These are phyloP conservation scores for Apiotrichum laibachii DNA, from an alignment of 1,284 basidiomycete genomes.

Conservation along the genomic window DNA sequence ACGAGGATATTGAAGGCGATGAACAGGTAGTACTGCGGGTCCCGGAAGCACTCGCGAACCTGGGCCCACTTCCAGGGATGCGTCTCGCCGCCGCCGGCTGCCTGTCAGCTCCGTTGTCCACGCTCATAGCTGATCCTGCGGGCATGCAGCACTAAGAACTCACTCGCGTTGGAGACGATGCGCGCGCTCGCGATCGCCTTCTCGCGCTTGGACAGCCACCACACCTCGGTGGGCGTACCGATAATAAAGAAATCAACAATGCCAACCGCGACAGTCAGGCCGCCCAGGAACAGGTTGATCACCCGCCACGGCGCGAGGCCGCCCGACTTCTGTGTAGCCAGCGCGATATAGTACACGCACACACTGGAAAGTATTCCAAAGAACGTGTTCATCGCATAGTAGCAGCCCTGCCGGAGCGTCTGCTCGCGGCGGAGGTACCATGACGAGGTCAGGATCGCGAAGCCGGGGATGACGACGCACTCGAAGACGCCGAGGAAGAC, in stretches of 20 bases:
- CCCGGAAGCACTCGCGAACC: slow-evolving; percentile 28
- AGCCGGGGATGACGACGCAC: slow-evolving; percentile 19
- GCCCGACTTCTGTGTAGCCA: slow-evolving; percentile 13
- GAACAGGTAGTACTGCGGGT: slow-evolving; percentile 31
- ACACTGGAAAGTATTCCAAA: slow-evolving; percentile 11
- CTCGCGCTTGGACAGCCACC: slow-evolving; percentile 23
- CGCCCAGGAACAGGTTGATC: slow-evolving; percentile 36
- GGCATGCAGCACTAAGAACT: neutral
- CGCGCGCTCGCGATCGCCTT: slow-evolving; percentile 22
- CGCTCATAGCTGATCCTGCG: neutral
- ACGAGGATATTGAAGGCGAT: slow-evolving; percentile 24
- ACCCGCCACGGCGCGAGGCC: slow-evolving; percentile 29
- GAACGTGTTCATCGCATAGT: slow-evolving; percentile 27
- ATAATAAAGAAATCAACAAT: slow-evolving; percentile 24
- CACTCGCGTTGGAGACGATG: slow-evolving; percentile 22
- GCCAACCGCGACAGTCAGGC: slow-evolving; percentile 20
- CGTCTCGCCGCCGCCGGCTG: slow-evolving; percentile 22
- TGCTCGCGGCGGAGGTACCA: slow-evolving; percentile 35
- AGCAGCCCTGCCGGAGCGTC: slow-evolving; percentile 25
- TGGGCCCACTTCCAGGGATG: slow-evolving; percentile 29
- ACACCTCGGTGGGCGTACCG: slow-evolving; percentile 29
- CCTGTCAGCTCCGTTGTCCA: slow-evolving; percentile 17
- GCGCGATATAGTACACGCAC: slow-evolving; percentile 29
- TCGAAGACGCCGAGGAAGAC: slow-evolving; percentile 31
- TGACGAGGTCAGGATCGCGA: slow-evolving; percentile 30